Conservation (phyloP, 768 basidiomycete genomes). For the Hygrophorus russula region DNA sequence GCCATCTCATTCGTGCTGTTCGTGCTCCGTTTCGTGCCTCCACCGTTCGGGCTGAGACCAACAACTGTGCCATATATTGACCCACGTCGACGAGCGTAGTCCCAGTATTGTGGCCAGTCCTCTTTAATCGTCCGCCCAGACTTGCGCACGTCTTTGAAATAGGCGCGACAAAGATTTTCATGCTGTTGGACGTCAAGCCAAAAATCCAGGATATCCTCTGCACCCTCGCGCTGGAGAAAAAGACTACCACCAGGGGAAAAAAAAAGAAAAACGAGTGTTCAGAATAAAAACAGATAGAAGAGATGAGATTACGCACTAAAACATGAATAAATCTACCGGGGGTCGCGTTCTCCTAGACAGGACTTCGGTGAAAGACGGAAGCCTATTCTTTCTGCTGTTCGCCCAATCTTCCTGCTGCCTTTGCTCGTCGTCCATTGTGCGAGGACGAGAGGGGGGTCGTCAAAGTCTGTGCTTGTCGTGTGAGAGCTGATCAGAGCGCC, state of each 20-base stretch:
- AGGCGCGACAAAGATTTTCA: conserved; percentile 95
- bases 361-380: conserved; percentile 87
- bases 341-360: conserved; percentile 83
- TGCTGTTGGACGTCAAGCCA: conserved; percentile 99
- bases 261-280: conserved; percentile 6
- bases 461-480: neutral
- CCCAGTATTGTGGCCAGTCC: conserved; percentile 98
- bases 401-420: conserved; percentile 66
- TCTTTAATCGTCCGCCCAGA: conserved; percentile 88
- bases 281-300: neutral
- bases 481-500: too few relatives aligned
- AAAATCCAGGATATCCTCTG: conserved; percentile 95
- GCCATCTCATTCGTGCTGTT: conserved; percentile 67
- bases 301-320: conserved; percentile 62
- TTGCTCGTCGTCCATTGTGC: conserved; percentile 45
- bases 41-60: conserved; percentile 49
- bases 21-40: conserved; percentile 65
- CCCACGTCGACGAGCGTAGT: conserved; percentile 83
- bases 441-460: neutral
- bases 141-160: conserved; percentile 97
- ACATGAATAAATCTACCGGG: conserved; percentile 98
- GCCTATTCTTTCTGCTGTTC: conserved; percentile 56
- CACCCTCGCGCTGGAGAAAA: conserved; percentile 90
- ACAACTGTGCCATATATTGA: conserved; percentile 91
- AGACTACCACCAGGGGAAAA: conserved; percentile 39